Conservation (phyloP, 202 grass and related monocot species). For the Digitaria exilis region DNA sequence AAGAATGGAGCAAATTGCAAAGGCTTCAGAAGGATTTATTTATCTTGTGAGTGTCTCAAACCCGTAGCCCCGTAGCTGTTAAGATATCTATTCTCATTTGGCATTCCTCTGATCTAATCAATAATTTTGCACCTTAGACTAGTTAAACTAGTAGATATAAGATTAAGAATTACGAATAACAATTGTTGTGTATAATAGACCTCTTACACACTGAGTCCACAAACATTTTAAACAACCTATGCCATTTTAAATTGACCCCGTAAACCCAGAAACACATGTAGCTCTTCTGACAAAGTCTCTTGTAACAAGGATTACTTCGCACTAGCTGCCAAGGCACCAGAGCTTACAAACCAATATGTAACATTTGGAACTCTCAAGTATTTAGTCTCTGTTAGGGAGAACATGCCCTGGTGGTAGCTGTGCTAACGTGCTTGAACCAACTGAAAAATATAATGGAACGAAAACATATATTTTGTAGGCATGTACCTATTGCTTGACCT, state of each 20-base stretch:
- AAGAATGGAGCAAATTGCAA: conserved; percentile 91
- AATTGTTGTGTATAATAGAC: not conserved
- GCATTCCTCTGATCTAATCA: not conserved
- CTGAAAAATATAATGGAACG: conserved; percentile 18
- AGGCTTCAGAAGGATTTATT: conserved; percentile 92
- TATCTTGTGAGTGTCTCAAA: conserved; percentile 73
- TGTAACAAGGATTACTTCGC: not conserved
- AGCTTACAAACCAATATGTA: not conserved
- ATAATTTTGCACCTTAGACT: conserved; percentile 1
- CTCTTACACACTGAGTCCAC: not conserved
- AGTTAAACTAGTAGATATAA: conserved; percentile 11
- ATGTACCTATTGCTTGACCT: not conserved
- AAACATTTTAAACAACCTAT: not conserved
- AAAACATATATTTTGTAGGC: not conserved
- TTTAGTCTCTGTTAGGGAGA: not conserved
- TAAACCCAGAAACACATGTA: conserved; percentile 2
- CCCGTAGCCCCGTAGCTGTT: not conserved
- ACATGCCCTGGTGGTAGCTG: not conserved
- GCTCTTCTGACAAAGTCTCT: not conserved
- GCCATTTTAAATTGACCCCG: not conserved
- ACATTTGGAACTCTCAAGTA: not conserved
- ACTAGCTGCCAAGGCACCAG: not conserved
- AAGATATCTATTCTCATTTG: not conserved
- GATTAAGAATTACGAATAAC: conserved; percentile 11
- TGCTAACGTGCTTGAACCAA: not conserved